Evolutionary conservation across 2,329 filamentous ascomycete species (phyloP), one percentile per base, ranked within the genome.

Genomic region (Chaetomium sp.): DNA sequence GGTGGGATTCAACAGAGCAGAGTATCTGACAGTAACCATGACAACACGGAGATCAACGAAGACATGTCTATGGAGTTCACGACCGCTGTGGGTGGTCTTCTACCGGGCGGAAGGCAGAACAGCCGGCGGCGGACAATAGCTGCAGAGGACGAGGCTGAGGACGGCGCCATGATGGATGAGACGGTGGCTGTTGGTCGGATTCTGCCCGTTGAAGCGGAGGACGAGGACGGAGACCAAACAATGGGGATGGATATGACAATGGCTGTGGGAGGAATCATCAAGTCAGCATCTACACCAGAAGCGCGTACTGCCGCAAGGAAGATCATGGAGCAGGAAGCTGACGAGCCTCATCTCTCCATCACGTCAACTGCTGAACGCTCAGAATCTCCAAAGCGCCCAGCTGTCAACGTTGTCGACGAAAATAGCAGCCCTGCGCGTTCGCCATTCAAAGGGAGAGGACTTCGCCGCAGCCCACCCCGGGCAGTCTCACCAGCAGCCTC

Each of bases 41-140:
- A 77, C 19, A 78, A 78, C 23, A 70, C 75, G 8, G 78, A 79
- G 3, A 76, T 81, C 60, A 84, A 89, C 53, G 87, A 89, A 69
- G 90, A 93, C 53, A 87, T 92, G 81, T 91, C 90, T 0, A 93
- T 93, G 89, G 90, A 93, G 71, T 82, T 93, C 64, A 91, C 89
- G 1, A 85, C 86, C 2, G 86, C 87, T 35, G 82, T 89, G 68
- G 87, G 87, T 0, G 81, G 83, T 21, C 76, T 88, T 0, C 72
- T 88, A 33, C 63, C 67, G 2, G 66, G 68, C 16, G 65, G 58
- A 31, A 59, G 60, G 23, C 68, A 69, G 58, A 70, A 65, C 54
- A 67, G 55, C 53, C 72, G 68, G 49, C 72, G 65, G 23, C 71
- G 65, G 42, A 71, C 70, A 27, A 66, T 72, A 31, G 68, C 67